Evolutionary conservation across 352 stramenopile species (phyloP).

Genomic region (Globisporangium iwayamae): DNA sequence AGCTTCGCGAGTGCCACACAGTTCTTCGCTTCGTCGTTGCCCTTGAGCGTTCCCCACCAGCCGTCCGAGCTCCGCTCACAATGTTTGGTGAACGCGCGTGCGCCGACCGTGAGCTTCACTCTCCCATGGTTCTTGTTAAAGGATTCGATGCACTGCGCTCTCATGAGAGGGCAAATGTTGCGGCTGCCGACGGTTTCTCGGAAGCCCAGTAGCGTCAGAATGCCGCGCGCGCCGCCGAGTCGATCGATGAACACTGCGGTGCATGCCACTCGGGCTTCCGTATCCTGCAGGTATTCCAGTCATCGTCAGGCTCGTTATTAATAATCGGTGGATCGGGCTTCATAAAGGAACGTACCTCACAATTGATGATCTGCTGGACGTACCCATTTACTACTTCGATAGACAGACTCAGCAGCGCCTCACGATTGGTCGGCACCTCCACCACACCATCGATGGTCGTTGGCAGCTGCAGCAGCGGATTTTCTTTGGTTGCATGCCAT

Average conservation of each 20-base stretch:
- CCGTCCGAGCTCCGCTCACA: slow-evolving; percentile 57
- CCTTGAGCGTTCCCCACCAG: slow-evolving; percentile 62
- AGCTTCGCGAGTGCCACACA: slow-evolving; percentile 44
- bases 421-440: slow-evolving; percentile 24
- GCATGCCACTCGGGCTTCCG: not conserved
- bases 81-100: slow-evolving; percentile 77
- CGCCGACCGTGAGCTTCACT: slow-evolving; percentile 66
- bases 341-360: not conserved
- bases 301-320: not conserved
- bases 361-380: slow-evolving; percentile 3
- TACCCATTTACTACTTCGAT: slow-evolving; percentile 21
- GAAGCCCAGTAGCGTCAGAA: slow-evolving; percentile 67
- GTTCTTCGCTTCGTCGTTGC: slow-evolving; percentile 74
- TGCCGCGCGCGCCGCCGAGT: slow-evolving; percentile 49
- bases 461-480: slow-evolving; percentile 29
- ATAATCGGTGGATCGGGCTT: not conserved
- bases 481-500: slow-evolving; percentile 32
- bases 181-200: slow-evolving; percentile 58
- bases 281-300: not conserved
- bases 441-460: slow-evolving; percentile 34
- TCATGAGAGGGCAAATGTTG: slow-evolving; percentile 45
- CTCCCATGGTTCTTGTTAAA: slow-evolving; percentile 40
- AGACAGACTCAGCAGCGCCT: slow-evolving; percentile 28
- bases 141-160: slow-evolving; percentile 44
- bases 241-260: slow-evolving; percentile 27